These are phyloP conservation scores for Botrytis fabae DNA, from an alignment of 2,329 filamentous ascomycete species.

Conservation along the genomic window DNA sequence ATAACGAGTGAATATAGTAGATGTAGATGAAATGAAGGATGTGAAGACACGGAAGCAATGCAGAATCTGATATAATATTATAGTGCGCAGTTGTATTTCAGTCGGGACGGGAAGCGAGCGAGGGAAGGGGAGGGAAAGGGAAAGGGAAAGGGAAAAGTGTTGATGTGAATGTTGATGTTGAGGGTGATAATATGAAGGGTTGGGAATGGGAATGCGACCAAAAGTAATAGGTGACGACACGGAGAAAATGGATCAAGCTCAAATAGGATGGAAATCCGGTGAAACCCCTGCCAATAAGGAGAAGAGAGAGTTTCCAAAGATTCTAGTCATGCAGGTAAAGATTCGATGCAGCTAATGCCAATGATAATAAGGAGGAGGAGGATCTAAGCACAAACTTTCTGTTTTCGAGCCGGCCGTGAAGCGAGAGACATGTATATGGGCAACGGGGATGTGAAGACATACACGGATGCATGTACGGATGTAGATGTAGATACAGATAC, in stretches of 20 bases:
- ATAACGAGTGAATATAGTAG: conserved; percentile 15
- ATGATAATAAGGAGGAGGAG: neutral
- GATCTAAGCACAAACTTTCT: neutral
- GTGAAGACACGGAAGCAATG: neutral
- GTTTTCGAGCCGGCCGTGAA: neutral
- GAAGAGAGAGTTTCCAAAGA: neutral
- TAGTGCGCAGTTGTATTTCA: neutral
- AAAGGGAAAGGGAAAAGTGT: neutral
- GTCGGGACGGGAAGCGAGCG: neutral
- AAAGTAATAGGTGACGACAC: conserved; percentile 4
- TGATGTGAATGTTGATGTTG: conserved; percentile 12
- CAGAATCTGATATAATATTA: neutral
- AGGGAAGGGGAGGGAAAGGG: neutral
- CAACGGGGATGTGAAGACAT: neutral
- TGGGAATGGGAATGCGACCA: conserved; percentile 3
- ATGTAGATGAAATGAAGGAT: neutral
- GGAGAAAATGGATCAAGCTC: neutral
- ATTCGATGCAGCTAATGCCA: neutral
- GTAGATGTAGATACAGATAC: too few relatives aligned
- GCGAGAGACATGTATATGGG: neutral
- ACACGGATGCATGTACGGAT: neutral
- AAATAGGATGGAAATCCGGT: neutral
- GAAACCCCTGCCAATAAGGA: neutral
- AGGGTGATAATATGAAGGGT: conserved; percentile 1
- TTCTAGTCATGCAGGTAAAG: conserved; percentile 6